Percentiles rank a stretch among this genome's conserved stretches.
phyloP scores from a whole-genome alignment of 2,329 filamentous ascomycete species.

The Colletotrichum sp. region DNA sequence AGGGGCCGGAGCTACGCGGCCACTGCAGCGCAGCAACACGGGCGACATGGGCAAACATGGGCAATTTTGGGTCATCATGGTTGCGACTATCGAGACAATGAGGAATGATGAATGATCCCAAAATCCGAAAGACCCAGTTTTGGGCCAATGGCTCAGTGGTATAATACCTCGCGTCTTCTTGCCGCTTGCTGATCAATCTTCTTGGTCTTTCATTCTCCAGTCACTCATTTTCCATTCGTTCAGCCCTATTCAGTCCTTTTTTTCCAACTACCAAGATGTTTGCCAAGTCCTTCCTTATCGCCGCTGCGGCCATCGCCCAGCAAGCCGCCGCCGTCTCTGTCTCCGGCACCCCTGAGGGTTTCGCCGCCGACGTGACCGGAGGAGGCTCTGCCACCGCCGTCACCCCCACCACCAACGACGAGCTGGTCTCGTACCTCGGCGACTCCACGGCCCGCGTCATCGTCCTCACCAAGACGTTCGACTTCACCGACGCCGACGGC shows the following conservation, averaged over 20 bases:
- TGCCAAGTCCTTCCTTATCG: slow-evolving; percentile 14
- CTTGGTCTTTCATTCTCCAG: not conserved
- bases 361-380: slow-evolving; percentile 60
- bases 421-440: slow-evolving; percentile 65
- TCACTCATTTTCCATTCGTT: slow-evolving; percentile 8
- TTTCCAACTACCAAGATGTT: slow-evolving; percentile 3
- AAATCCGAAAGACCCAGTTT: not conserved
- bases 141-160: not conserved
- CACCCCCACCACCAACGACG: slow-evolving; percentile 56
- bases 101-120: not conserved
- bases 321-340: slow-evolving; percentile 28
- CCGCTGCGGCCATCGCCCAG: slow-evolving; percentile 16
- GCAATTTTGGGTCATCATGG: not conserved
- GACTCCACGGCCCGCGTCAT: slow-evolving; percentile 61
- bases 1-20: not conserved
- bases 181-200: not conserved
- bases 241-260: not conserved
- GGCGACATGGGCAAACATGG: not conserved
- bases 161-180: not conserved
- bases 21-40: not conserved
- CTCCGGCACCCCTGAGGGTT: slow-evolving; percentile 44
- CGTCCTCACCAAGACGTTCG: slow-evolving; percentile 60
- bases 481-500: slow-evolving; percentile 62
- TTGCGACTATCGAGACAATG: not conserved
- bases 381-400: slow-evolving; percentile 60